A percentile compares a stretch with the other conserved stretches of the same genome.
Evolutionary conservation across 305 asterid species (phyloP).

Genomic region (Vinca major): DNA sequence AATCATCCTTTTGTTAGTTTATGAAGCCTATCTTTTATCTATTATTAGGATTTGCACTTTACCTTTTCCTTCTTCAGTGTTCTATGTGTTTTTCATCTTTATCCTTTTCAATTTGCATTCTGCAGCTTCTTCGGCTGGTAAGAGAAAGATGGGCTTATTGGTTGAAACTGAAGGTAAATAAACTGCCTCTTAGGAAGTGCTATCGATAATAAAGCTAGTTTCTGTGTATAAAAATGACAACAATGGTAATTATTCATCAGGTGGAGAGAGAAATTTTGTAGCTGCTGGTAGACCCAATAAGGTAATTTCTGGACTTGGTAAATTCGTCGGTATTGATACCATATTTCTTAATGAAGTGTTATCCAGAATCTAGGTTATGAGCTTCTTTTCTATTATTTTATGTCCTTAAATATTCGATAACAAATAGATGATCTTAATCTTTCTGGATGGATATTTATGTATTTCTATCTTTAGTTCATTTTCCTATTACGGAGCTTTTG

Average conservation of each 20-base stretch:
- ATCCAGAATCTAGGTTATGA: not conserved
- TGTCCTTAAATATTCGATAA: not conserved
- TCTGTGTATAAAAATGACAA: slow-evolving; percentile 6
- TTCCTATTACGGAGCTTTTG: slow-evolving; percentile 9
- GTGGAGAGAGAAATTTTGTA: slow-evolving; percentile 32
- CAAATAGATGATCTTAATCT: not conserved
- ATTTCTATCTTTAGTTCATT: not conserved
- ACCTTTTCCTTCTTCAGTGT: not conserved
- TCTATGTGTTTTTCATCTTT: not conserved
- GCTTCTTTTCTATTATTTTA: not conserved
- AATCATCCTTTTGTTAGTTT: not conserved
- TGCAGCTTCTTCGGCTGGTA: slow-evolving; percentile 35
- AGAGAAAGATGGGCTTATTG: slow-evolving; percentile 26
- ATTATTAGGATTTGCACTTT: not conserved
- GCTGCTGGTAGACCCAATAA: slow-evolving; percentile 41
- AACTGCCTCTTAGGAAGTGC: slow-evolving; percentile 4
- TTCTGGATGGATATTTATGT: not conserved
- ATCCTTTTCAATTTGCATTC: slow-evolving; percentile 13
- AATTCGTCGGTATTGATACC: not conserved
- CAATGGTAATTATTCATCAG: slow-evolving; percentile 33
- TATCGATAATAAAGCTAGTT: not conserved
- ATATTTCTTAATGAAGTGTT: not conserved
- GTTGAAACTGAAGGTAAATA: slow-evolving; percentile 33
- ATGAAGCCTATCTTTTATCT: not conserved
- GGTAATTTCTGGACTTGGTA: slow-evolving; percentile 29